A percentile compares a stretch with the other conserved stretches of the same genome.
Conservation (phyloP, 306 rosid species). For the Pueraria montana region DNA sequence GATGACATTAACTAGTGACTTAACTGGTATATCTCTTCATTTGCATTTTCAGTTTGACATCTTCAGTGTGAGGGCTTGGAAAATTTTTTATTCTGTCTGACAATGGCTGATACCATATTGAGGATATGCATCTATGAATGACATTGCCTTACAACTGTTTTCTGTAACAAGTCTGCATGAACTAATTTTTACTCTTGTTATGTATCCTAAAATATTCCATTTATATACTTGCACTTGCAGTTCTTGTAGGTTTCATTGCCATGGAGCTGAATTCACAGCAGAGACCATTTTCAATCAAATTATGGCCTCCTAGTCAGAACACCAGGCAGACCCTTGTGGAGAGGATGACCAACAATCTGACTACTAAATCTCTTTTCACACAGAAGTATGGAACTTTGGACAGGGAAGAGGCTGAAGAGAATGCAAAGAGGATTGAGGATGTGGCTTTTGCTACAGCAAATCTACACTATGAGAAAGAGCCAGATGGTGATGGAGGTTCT, state of each 20-base stretch:
- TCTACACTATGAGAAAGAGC: slow-evolving; percentile 74
- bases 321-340: slow-evolving; percentile 89
- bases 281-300: slow-evolving; percentile 81
- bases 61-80: slow-evolving; percentile 17
- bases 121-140: slow-evolving; percentile 17
- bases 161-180: neutral
- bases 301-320: slow-evolving; percentile 98
- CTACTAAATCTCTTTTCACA: slow-evolving; percentile 79
- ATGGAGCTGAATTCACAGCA: slow-evolving; percentile 73
- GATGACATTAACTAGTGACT: slow-evolving; percentile 32
- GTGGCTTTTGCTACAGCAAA: slow-evolving; percentile 80
- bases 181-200: neutral
- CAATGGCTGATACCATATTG: neutral
- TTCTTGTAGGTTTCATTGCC: slow-evolving; percentile 56
- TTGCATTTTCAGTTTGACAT: slow-evolving; percentile 13
- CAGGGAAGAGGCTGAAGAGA: slow-evolving; percentile 83
- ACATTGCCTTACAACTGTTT: slow-evolving; percentile 14
- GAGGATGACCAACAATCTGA: slow-evolving; percentile 86
- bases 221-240: neutral
- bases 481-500: slow-evolving; percentile 97
- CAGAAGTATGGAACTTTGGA: slow-evolving; percentile 80
- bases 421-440: slow-evolving; percentile 83
- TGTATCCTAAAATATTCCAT: slow-evolving; percentile 2
- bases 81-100: slow-evolving; percentile 13
- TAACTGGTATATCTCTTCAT: slow-evolving; percentile 11